Evolutionary conservation across 2,329 filamentous ascomycete genomes (phyloP).

Genomic region (Trichoderma sp.): DNA sequence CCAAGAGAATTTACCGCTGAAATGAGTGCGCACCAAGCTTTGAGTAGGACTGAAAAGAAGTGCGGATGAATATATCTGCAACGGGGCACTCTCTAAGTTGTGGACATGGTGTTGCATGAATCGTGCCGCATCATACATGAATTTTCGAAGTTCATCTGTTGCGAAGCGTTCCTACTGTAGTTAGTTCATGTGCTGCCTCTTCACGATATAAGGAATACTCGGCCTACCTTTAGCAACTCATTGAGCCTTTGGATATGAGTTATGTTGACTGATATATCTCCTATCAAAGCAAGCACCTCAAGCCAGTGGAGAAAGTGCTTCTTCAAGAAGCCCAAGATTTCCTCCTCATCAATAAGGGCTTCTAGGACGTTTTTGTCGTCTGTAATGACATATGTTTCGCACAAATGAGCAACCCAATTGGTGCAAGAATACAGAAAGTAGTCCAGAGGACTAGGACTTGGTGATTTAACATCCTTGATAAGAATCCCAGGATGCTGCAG

Average conservation of each 20-base stretch:
- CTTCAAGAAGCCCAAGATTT: not conserved
- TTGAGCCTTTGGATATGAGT: not conserved
- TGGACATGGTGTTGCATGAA: not conserved
- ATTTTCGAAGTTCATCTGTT: not conserved
- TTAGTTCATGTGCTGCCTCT: not conserved
- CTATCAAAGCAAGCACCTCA: not conserved
- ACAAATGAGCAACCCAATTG: constrained; percentile 25
- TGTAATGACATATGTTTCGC: not conserved
- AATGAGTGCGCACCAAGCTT: not conserved
- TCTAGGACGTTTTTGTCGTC: rapidly evolving
- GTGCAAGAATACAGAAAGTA: constrained; percentile 21
- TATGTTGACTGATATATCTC: not conserved
- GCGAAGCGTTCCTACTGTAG: not conserved
- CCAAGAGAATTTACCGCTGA: not conserved
- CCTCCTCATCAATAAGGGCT: not conserved
- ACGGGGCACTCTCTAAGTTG: not conserved
- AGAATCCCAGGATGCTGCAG: constrained; percentile 23
- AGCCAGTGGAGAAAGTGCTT: constrained; percentile 1
- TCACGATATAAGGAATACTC: not conserved
- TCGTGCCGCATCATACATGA: not conserved
- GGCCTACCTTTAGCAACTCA: not conserved
- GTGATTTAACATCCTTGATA: constrained; percentile 17
- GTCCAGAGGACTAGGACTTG: constrained; percentile 21
- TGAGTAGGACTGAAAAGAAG: not conserved
- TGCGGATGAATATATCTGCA: not conserved